These are phyloP conservation scores for Actinomortierella wolfii DNA, from an alignment of 371 early-diverging fungal species.

Conservation along the genomic window DNA sequence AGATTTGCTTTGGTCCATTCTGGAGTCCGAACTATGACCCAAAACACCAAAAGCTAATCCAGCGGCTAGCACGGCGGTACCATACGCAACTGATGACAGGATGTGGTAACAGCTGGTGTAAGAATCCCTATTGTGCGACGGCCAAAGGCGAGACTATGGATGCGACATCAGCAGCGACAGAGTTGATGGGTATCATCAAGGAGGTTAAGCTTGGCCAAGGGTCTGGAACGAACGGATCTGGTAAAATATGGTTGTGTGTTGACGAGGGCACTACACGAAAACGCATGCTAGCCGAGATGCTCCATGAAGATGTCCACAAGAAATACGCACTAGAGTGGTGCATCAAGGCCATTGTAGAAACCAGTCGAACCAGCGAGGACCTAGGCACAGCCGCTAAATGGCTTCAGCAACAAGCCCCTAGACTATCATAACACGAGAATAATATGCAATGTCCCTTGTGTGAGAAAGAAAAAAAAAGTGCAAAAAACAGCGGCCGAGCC, in stretches of 20 bases:
- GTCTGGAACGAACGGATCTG: background rate
- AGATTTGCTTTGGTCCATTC: conserved; percentile 82
- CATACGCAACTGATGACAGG: conserved; percentile 82
- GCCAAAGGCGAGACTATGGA: conserved; percentile 55
- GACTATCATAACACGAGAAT: conserved; percentile 5
- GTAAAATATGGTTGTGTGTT: conserved; percentile 68
- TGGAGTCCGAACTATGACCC: conserved; percentile 84
- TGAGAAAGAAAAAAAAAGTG: too few species aligned
- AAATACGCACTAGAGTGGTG: conserved; percentile 70
- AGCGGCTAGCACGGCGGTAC: conserved; percentile 71
- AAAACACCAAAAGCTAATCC: conserved; percentile 71
- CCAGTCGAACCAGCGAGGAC: conserved; percentile 52
- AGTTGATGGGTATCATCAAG: conserved; percentile 58
- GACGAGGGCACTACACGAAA: conserved; percentile 61
- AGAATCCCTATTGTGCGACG: conserved; percentile 77
- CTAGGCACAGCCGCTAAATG: conserved; percentile 59
- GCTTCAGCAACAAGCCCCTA: conserved; percentile 65
- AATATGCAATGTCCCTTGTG: too few species aligned
- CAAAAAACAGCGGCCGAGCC: too few species aligned
- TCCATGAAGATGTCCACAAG: conserved; percentile 44
- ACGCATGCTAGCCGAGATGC: conserved; percentile 55
- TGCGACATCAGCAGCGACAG: conserved; percentile 72
- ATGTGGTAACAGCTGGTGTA: conserved; percentile 74
- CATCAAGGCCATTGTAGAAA: conserved; percentile 65
- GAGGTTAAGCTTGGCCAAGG: conserved; percentile 38